These are phyloP conservation scores for Pyropia yezoensis DNA, from an alignment of 23 red algal species.

Conservation along the genomic window DNA sequence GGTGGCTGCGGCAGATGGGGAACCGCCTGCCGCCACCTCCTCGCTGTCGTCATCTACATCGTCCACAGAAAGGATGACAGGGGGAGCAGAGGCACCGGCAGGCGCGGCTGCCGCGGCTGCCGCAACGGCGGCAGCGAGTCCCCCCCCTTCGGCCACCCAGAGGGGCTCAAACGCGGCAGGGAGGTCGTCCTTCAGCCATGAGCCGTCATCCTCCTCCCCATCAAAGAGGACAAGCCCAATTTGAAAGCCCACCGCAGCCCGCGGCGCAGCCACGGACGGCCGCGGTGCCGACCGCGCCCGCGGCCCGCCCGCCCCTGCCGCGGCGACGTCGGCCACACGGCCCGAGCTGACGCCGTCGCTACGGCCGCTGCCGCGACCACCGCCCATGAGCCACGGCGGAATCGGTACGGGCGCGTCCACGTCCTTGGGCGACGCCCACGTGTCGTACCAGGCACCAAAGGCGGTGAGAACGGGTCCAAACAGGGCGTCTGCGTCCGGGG, in stretches of 20 bases:
- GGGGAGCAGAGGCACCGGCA: conserved; percentile 2
- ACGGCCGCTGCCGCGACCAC: background rate
- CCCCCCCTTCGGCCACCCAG: background rate
- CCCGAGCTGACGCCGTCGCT: background rate
- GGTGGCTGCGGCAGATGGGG: background rate
- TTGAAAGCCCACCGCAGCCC: background rate
- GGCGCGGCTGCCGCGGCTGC: background rate
- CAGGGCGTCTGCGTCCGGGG: conserved; percentile 10
- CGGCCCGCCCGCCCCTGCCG: background rate
- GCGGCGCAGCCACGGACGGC: background rate
- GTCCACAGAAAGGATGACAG: background rate
- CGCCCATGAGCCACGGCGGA: conserved; percentile 1
- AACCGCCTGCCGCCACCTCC: background rate
- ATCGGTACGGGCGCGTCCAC: no score
- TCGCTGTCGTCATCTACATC: background rate
- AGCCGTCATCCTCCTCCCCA: background rate
- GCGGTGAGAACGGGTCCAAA: conserved; percentile 7
- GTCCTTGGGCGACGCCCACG: no score
- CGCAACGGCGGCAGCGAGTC: background rate
- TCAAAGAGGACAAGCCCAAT: no score
- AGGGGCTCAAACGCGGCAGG: background rate
- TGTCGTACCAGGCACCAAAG: conserved; percentile 1
- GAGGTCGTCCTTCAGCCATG: background rate
- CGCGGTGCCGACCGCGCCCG: background rate
- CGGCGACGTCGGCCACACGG: no score